Percentiles rank a stretch among this genome's conserved stretches.
Evolutionary conservation across 2,329 filamentous ascomycete genomes (phyloP).

Genomic region (Colletotrichum noveboracense): DNA sequence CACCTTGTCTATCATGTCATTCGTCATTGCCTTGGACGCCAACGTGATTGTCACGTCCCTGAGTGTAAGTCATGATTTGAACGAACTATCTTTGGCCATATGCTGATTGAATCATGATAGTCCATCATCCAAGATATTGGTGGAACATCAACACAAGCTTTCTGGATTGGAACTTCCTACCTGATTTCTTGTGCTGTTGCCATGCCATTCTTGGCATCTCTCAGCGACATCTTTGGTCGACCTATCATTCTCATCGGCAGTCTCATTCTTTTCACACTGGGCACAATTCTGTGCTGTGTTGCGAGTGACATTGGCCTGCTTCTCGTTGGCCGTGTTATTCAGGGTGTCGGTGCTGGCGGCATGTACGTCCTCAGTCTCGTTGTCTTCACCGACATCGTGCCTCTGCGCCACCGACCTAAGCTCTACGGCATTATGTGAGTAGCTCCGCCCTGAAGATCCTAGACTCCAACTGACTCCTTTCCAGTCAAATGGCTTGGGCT

Average conservation of each 20-base stretch:
- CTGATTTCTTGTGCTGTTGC: constrained; percentile 29
- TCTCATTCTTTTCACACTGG: constrained; percentile 45
- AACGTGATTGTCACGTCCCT: constrained; percentile 20
- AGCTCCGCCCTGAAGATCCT: neutral
- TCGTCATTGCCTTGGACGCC: constrained; percentile 19
- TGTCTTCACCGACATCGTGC: constrained; percentile 48
- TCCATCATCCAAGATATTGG: constrained; percentile 29
- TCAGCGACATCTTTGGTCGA: constrained; percentile 40
- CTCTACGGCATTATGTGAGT: constrained; percentile 43
- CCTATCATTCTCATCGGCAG: constrained; percentile 36
- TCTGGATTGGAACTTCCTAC: constrained; percentile 33
- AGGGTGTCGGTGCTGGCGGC: constrained; percentile 46
- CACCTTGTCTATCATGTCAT: constrained; percentile 20
- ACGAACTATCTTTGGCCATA: neutral
- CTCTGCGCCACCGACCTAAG: constrained; percentile 43
- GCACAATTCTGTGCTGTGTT: constrained; percentile 43
- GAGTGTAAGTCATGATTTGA: neutral
- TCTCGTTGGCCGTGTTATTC: constrained; percentile 41
- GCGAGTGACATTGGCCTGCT: constrained; percentile 36
- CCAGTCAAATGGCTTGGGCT: constrained; percentile 38
- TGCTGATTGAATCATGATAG: neutral
- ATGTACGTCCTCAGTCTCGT: constrained; percentile 45
- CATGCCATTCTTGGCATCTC: constrained; percentile 34
- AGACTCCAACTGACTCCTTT: neutral
- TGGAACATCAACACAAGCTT: constrained; percentile 29